Percentiles rank a stretch among this genome's conserved stretches.
Evolutionary conservation across 352 stramenopile genomes (phyloP).

Genomic region (Pythium rhizo-oryzae): DNA sequence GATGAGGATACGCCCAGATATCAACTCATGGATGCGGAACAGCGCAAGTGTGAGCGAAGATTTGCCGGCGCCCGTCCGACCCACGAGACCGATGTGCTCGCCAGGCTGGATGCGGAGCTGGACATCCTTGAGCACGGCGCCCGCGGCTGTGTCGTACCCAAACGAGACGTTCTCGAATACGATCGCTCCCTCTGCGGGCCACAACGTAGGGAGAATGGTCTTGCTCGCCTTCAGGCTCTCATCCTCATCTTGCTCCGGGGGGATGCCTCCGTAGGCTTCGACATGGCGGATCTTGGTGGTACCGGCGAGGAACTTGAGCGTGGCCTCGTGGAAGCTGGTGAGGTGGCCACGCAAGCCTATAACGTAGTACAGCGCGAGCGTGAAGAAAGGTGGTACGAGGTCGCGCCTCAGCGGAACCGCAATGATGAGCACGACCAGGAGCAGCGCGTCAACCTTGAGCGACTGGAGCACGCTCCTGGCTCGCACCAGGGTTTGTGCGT

Average conservation of each 20-base stretch:
- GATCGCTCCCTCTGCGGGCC: too few relatives aligned
- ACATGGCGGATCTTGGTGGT: slow-evolving; percentile 6
- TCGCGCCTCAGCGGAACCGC: background rate
- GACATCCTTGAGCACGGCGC: slow-evolving; percentile 25
- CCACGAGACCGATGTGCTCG: slow-evolving; percentile 78
- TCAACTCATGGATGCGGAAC: slow-evolving; percentile 28
- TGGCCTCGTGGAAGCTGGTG: slow-evolving; percentile 40
- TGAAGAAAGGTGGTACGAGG: slow-evolving; percentile 43
- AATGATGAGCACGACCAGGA: slow-evolving; percentile 14
- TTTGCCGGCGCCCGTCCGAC: slow-evolving; percentile 50
- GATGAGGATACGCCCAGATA: slow-evolving; percentile 28
- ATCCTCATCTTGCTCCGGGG: background rate
- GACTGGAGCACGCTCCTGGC: slow-evolving; percentile 13
- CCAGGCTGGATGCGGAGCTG: slow-evolving; percentile 44
- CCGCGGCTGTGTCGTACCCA: slow-evolving; percentile 25
- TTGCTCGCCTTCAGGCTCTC: too few relatives aligned
- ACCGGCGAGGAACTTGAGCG: slow-evolving; percentile 46
- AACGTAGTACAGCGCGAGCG: slow-evolving; percentile 69
- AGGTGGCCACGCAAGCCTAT: background rate
- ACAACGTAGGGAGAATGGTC: too few relatives aligned
- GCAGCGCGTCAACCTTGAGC: slow-evolving; percentile 11
- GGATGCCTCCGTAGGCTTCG: slow-evolving; percentile 7
- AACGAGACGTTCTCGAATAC: slow-evolving; percentile 34
- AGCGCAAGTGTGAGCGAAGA: slow-evolving; percentile 25
- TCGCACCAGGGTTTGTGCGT: slow-evolving; percentile 6